phyloP scores from a whole-genome alignment of 805 yeast species.

The Ogataea degrootiae region DNA sequence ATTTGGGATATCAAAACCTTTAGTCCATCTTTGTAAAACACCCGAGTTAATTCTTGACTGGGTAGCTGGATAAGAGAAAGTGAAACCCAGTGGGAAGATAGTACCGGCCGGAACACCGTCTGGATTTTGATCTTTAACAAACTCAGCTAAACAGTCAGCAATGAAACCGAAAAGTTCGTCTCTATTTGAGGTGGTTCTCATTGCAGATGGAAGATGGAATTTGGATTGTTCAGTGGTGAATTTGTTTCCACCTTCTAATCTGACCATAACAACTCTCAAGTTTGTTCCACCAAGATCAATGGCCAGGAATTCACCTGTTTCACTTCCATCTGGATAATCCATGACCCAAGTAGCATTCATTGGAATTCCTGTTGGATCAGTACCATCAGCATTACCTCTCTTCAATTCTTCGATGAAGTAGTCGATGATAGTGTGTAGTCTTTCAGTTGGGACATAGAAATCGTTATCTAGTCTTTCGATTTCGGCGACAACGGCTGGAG shows the following conservation, averaged over 20 bases:
- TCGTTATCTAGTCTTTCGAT: constrained; percentile 30
- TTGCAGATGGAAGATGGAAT: constrained; percentile 69
- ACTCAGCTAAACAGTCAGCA: constrained; percentile 75
- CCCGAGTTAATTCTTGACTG: constrained; percentile 84
- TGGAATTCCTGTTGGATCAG: constrained; percentile 43
- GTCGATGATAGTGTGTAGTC: constrained; percentile 38
- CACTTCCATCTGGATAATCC: constrained; percentile 55
- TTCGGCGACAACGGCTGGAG: constrained; percentile 31
- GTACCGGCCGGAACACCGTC: constrained; percentile 51
- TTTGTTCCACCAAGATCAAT: constrained; percentile 63
- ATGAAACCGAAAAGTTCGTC: constrained; percentile 86
- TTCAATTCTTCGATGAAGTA: constrained; percentile 49
- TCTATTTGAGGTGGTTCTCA: constrained; percentile 71
- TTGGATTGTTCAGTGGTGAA: constrained; percentile 88
- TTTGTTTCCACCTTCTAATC: constrained; percentile 66
- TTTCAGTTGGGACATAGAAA: constrained; percentile 40
- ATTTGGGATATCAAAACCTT: constrained; percentile 92
- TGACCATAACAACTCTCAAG: constrained; percentile 50
- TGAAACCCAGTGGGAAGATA: constrained; percentile 84
- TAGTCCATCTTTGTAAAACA: constrained; percentile 94
- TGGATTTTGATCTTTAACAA: constrained; percentile 65
- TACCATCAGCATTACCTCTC: constrained; percentile 50
- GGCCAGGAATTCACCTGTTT: constrained; percentile 55
- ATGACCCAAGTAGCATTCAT: constrained; percentile 60
- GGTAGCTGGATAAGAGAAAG: constrained; percentile 89